Conservation (phyloP, 2,329 filamentous ascomycete genomes). For the Aspergillus fischeri region DNA sequence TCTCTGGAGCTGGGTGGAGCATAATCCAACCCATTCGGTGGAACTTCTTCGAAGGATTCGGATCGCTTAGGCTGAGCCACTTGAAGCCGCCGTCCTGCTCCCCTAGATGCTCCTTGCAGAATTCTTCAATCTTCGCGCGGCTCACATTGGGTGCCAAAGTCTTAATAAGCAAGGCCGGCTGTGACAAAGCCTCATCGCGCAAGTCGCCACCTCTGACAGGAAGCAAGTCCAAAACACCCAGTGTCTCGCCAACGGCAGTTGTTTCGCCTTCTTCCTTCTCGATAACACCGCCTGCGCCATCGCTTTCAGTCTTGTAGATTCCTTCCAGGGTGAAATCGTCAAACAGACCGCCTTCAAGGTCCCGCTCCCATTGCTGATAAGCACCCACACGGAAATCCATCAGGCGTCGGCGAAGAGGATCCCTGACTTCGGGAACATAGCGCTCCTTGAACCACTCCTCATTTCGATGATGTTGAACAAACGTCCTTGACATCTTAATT, state of each 20-base stretch:
- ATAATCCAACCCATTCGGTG: conserved; percentile 99
- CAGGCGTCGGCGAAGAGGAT: conserved; percentile 69
- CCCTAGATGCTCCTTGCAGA: conserved; percentile 90
- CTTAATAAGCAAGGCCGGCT: conserved; percentile 94
- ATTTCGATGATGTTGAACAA: conserved; percentile 86
- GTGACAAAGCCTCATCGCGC: conserved; percentile 79
- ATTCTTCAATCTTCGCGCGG: conserved; percentile 85
- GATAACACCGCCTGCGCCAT: conserved; percentile 75
- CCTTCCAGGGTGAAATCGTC: conserved; percentile 94
- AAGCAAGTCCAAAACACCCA: conserved; percentile 86
- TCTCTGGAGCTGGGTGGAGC: conserved; percentile 74
- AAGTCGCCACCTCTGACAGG: conserved; percentile 80
- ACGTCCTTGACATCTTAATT: conserved; percentile 74
- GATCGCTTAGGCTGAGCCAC: conserved; percentile 92
- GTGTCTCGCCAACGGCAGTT: conserved; percentile 82
- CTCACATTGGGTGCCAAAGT: conserved; percentile 96
- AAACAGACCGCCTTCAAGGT: conserved; percentile 78
- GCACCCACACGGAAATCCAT: conserved; percentile 73
- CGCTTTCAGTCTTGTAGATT: conserved; percentile 87
- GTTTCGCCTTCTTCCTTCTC: conserved; percentile 97
- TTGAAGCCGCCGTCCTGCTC: conserved; percentile 90
- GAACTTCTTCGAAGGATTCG: conserved; percentile 93
- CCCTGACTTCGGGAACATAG: conserved; percentile 79
- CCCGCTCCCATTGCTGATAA: conserved; percentile 84
- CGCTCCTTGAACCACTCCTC: conserved; percentile 98